Percentiles rank a stretch among this genome's conserved stretches.
Conservation (phyloP, 805 yeast genomes). For the Lipomyces yamadae region DNA sequence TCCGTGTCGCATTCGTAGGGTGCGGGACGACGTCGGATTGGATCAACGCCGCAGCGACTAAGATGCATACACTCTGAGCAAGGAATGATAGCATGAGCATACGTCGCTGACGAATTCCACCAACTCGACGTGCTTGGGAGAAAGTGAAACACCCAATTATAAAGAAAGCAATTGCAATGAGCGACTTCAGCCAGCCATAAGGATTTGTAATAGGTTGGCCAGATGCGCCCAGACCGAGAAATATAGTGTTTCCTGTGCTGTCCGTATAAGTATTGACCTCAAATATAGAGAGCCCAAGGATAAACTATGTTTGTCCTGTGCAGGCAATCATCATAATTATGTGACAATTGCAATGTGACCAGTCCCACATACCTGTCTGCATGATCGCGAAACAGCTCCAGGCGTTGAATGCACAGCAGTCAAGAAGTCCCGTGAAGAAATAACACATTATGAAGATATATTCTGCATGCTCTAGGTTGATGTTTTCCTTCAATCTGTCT, state of each 20-base stretch:
- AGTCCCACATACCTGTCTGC: not conserved
- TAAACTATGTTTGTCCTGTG: not conserved
- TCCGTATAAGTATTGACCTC: not conserved
- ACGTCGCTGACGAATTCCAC: not conserved
- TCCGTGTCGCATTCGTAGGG: not conserved
- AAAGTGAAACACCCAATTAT: not conserved
- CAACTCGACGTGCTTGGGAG: not conserved
- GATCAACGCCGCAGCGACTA: not conserved
- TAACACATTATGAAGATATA: not conserved
- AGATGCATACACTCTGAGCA: not conserved
- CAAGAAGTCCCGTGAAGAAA: not conserved
- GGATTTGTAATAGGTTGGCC: not conserved
- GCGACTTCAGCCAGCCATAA: constrained; percentile 3
- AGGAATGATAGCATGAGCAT: not conserved
- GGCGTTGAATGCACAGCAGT: not conserved
- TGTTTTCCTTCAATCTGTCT: not conserved
- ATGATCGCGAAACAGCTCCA: constrained; percentile 3
- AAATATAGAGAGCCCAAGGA: not conserved
- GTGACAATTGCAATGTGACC: not conserved
- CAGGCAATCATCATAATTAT: not conserved
- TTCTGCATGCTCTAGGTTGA: not conserved
- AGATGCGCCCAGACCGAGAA: not conserved
- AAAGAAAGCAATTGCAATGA: not conserved
- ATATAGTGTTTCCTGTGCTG: not conserved
- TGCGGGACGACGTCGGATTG: not conserved